These are phyloP conservation scores for Deakozyma indianensis DNA, from an alignment of 805 yeast genomes.

Conservation along the genomic window DNA sequence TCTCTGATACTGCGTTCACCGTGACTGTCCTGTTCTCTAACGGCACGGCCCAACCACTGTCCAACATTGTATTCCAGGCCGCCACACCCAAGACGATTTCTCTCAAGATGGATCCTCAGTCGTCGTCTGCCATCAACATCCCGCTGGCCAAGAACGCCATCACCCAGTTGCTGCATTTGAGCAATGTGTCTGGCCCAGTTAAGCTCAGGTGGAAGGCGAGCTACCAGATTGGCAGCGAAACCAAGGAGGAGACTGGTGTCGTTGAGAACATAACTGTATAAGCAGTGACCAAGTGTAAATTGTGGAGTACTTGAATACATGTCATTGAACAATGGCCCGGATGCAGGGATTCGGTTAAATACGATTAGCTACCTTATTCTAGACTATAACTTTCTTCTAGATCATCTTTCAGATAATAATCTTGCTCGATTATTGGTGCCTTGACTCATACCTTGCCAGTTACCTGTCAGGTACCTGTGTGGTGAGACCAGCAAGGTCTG, in stretches of 20 bases:
- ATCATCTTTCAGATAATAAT: no score
- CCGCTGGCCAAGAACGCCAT: slow-evolving; percentile 36
- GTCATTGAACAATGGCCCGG: no score
- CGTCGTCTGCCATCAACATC: slow-evolving; percentile 33
- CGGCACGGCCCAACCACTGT: slow-evolving; percentile 27
- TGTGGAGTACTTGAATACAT: no score
- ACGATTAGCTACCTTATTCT: no score
- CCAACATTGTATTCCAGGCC: slow-evolving; percentile 41
- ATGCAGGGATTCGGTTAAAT: no score
- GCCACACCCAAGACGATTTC: slow-evolving; percentile 58
- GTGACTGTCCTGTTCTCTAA: slow-evolving; percentile 42
- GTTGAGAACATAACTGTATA: slow-evolving; percentile 12
- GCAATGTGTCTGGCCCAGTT: slow-evolving; percentile 25
- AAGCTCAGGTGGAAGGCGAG: slow-evolving; percentile 68
- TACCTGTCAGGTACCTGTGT: no score
- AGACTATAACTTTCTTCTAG: no score
- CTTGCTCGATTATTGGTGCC: no score
- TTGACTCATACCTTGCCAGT: no score
- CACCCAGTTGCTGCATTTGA: slow-evolving; percentile 34
- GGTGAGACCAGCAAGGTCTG: no score
- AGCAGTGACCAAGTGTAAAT: no score
- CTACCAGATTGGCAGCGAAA: slow-evolving; percentile 34
- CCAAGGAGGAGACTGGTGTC: slow-evolving; percentile 45
- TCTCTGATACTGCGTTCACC: slow-evolving; percentile 24
- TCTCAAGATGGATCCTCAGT: slow-evolving; percentile 47